Conservation (phyloP, 306 rosid genomes). For the Oxytropis ochrocephala region DNA sequence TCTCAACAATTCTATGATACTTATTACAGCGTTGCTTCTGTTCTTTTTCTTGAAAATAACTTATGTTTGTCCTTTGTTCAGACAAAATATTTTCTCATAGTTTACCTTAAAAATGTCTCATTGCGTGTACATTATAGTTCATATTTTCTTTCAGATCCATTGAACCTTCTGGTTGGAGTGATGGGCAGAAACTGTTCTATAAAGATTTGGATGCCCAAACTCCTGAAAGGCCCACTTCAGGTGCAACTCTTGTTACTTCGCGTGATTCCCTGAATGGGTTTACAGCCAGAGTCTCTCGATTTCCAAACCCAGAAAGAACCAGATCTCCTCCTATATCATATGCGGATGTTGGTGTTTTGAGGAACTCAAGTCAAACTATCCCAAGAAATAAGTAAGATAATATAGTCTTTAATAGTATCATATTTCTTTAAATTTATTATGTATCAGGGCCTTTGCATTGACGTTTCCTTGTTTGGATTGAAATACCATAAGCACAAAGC, state of each 20-base stretch:
- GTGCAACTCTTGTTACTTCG: constrained; percentile 37
- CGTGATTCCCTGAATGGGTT: constrained; percentile 33
- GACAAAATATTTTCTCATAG: neutral
- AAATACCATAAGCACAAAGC: constrained; percentile 5
- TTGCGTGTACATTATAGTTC: constrained; percentile 1
- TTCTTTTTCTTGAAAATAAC: neutral
- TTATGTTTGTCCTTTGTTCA: neutral
- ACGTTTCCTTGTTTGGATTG: neutral
- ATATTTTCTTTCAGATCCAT: constrained; percentile 30
- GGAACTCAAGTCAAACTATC: constrained; percentile 32
- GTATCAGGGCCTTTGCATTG: neutral
- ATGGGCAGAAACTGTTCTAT: constrained; percentile 16
- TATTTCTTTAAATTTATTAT: constrained; percentile 11
- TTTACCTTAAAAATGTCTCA: neutral
- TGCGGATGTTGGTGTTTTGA: constrained; percentile 28
- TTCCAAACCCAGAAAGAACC: constrained; percentile 33
- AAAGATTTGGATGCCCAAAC: constrained; percentile 31
- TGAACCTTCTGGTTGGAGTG: constrained; percentile 37
- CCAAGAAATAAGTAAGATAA: constrained; percentile 30
- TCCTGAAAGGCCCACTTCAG: constrained; percentile 37
- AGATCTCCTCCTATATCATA: constrained; percentile 36
- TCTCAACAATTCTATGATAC: neutral
- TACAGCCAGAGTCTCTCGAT: constrained; percentile 43
- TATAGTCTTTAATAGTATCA: neutral
- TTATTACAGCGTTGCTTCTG: neutral